Evolutionary conservation across 208 protist genomes (phyloP).

Genomic region (Trypanosoma boissoni): DNA sequence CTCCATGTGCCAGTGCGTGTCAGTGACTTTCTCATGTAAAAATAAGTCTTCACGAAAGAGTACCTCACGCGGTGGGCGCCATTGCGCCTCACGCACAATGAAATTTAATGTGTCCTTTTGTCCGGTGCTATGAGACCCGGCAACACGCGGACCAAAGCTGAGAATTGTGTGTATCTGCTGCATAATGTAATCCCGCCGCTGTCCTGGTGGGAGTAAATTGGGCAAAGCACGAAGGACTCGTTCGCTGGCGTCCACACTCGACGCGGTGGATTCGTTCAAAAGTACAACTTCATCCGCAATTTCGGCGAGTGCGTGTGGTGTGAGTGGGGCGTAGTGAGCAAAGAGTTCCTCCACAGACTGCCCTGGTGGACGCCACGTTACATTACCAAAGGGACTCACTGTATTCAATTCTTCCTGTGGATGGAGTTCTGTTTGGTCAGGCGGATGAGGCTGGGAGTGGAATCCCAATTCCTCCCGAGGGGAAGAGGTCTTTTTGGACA

Average conservation of each 20-base stretch:
- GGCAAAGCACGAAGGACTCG: slow-evolving; percentile 3
- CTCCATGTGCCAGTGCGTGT: slow-evolving; percentile 31
- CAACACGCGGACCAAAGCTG: slow-evolving; percentile 42
- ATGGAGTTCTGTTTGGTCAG: no score
- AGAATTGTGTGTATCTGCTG: slow-evolving; percentile 38
- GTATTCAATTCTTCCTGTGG: no score
- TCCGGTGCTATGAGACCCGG: slow-evolving; percentile 23
- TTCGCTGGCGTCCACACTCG: not conserved
- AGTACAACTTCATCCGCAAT: not conserved
- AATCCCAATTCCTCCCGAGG: no score
- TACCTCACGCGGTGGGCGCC: not conserved
- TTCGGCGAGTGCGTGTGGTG: not conserved
- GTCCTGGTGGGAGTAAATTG: slow-evolving; percentile 36
- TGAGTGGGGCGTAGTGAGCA: not conserved
- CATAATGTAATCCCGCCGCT: slow-evolving; percentile 27
- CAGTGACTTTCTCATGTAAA: not conserved
- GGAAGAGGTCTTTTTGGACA: no score
- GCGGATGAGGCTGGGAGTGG: no score
- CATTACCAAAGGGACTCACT: not conserved
- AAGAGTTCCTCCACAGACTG: not conserved
- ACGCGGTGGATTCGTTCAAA: no score
- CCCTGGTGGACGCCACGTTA: not conserved
- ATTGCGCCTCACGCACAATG: not conserved
- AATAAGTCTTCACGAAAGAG: slow-evolving; percentile 2
- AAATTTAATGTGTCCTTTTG: slow-evolving; percentile 12